Base-by-base conservation (phyloP, 129 eudicot genomes). In the Sambucus nigra region DNA sequence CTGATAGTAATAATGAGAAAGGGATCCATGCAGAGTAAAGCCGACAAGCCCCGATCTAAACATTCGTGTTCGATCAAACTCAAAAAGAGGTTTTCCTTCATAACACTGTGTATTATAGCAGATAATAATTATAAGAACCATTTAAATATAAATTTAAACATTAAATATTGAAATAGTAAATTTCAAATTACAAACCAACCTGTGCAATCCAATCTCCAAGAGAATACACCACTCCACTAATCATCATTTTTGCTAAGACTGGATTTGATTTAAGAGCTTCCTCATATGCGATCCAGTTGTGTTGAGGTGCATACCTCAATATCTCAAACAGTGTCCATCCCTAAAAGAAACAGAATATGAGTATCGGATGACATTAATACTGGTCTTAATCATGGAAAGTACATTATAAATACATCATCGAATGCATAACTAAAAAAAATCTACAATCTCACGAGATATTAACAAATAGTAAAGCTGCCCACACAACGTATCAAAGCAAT, bases 121-220 rank as follows among this genome's bases (percentile, higher is more conserved):
- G n/a, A n/a, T n/a, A 28, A 26, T 8, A 53, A 3, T 6, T 40
- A 5, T 25, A 25, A 33, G 10, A 32, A 55, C 0, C 8, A n/a
- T n/a, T n/a, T n/a, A n/a, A n/a, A n/a, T n/a, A n/a, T n/a, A n/a
- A n/a, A n/a, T n/a, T n/a, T n/a, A n/a, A n/a, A n/a, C n/a, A n/a
- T n/a, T n/a, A n/a, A n/a, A n/a, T n/a, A n/a, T n/a, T n/a, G n/a
- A n/a, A n/a, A n/a, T n/a, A n/a, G n/a, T n/a, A n/a, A n/a, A 13
- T 24, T 25, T 17, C 1, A 53, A 45, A 59, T 10, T 44, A 61
- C 0, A 25, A 26, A 55, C 75, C 47, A 24, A 77, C 97, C 73
- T 89, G 97, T 51, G 97, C 95, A 48, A 89, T 89, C 97, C 97
- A 89, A 71, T 89, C 97, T 25, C 97, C 97, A 3, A 85, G 23